Evolutionary conservation across 805 yeast genomes (phyloP).

Genomic region (Kodamaea fukazawae): DNA sequence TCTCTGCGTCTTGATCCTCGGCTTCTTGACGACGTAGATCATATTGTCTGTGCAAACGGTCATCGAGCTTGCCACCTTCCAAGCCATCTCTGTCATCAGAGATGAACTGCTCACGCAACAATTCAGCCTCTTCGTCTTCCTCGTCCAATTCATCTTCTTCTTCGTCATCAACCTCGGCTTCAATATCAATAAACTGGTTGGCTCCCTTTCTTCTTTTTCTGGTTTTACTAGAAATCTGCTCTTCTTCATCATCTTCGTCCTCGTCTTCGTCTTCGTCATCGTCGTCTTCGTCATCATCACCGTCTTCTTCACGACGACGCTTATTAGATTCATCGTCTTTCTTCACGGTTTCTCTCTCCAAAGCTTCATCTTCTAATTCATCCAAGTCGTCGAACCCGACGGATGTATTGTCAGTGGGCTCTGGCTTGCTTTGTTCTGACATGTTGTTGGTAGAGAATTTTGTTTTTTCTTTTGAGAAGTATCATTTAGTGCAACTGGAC

Average conservation of each 20-base stretch:
- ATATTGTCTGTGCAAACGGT: slow-evolving; percentile 84
- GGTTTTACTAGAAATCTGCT: slow-evolving; percentile 47
- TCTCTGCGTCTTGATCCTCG: slow-evolving; percentile 93
- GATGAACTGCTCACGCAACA: slow-evolving; percentile 78
- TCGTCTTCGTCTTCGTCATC: slow-evolving; percentile 50
- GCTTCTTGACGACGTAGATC: slow-evolving; percentile 84
- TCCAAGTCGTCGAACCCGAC: slow-evolving; percentile 10
- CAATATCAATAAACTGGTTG: slow-evolving; percentile 95
- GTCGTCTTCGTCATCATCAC: slow-evolving; percentile 37
- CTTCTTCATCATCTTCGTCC: slow-evolving; percentile 49
- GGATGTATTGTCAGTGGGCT: slow-evolving; percentile 5
- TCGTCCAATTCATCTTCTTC: slow-evolving; percentile 88
- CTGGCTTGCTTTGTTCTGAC: slow-evolving; percentile 8
- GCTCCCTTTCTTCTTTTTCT: slow-evolving; percentile 47
- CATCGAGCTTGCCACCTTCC: slow-evolving; percentile 40
- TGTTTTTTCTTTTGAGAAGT: no score
- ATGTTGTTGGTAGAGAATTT: slow-evolving; percentile 4
- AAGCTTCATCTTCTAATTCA: slow-evolving; percentile 13
- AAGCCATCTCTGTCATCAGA: slow-evolving; percentile 59
- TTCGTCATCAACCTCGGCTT: slow-evolving; percentile 97
- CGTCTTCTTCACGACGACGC: slow-evolving; percentile 15
- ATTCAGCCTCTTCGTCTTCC: slow-evolving; percentile 89
- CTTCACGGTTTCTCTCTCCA: slow-evolving; percentile 14
- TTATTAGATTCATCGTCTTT: slow-evolving; percentile 2
- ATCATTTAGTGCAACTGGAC: no score